Base-by-base conservation (phyloP, 2,329 filamentous ascomycete genomes). In the Fusarium sp. region DNA sequence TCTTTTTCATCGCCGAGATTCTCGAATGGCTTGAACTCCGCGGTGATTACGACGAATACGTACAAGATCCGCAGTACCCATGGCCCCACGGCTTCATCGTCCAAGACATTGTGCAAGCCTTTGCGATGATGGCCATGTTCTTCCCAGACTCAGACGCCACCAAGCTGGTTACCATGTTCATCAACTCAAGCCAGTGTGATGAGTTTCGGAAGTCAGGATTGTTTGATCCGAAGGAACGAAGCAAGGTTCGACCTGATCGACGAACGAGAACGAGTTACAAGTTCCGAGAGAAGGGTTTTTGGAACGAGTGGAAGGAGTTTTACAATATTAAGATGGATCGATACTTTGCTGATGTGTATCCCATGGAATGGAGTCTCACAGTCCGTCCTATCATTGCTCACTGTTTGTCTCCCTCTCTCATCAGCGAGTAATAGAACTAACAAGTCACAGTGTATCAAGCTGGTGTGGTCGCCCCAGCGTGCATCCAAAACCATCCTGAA, bases 51-150 rank as follows among this genome's bases (percentile, higher is more conserved):
- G 26, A 57, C 1, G 69, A 75, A 11, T 74, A 75, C 30, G 33
- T 44, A 0, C 32, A 60, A 1, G 71, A 76, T 26, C 73, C 73
- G 0, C 10, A 40, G 2, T 62, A 60, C 0, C 74, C 76, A 0
- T 78, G 71, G 76, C 74, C 77, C 5, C 74, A 78, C 41, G 45
- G 54, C 6, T 78, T 78, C 30, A 70, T 78, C 20, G 32, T 67
- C 3, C 70, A 76, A 14, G 77, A 77, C 23, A 26, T 78, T 15
- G 70, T 78, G 1, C 56, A 52, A 13, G 77, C 77, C 0, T 78
- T 78, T 57, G 55, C 63, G 9, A 45, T 48, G 20, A 55, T 75
- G 41, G 75, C 74, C 23, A 78, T 78, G 72, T 78, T 78, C 65
- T 77, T 78, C 40, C 76, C 77, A 2, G 63, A 67, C 0, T 37